Evolutionary conservation across 352 stramenopile species (phyloP), one percentile per base, ranked within the genome.

Genomic region (Halophytophthora batemanensis): DNA sequence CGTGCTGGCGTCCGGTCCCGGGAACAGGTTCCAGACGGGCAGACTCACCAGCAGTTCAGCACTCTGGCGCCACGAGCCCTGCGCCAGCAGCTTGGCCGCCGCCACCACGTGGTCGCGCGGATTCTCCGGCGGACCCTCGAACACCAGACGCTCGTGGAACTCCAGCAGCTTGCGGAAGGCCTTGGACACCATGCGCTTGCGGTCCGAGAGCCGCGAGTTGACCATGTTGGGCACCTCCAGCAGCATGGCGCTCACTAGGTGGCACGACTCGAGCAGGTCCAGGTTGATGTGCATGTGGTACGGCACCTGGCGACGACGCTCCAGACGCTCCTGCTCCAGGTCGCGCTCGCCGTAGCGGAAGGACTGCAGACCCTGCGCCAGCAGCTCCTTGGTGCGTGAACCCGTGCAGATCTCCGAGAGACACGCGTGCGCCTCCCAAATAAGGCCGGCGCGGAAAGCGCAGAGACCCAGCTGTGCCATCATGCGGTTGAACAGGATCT

Each of bases 231-330:
- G 96, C 55, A 99, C 91, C 72, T 99, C 97, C 11, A 99, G 81
- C 36, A 99, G 85, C 96, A 99, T 99, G 34, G 97, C 97, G 59
- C 84, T 95, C 35, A 98, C 98, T 31, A 99, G 78, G 76, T 99
- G 96, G 68, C 89, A 98, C 50, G 90, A 96, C 69, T 99, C 97
- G 29, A 99, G 77, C 56, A 99, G 64, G 64, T 99, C 97, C 17
- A 99, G 73, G 71, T 99, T 99, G 66, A 99, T 98, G 78, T 99
- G 97, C 90, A 98, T 98, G 77, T 99, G 97, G 79, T 98, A 99
- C 28, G 97, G 96, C 50, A 98, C 83, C 64, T 98, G 93, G 38
- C 97, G 84, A 70, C 97, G 91, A 49, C 96, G 96, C 68, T 99
- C 97, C 7, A 96, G 80, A 48, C 98, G 98, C 72, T 99, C 96